phyloP scores from a whole-genome alignment of 352 stramenopile genomes.

The Pythium folliculosum region DNA sequence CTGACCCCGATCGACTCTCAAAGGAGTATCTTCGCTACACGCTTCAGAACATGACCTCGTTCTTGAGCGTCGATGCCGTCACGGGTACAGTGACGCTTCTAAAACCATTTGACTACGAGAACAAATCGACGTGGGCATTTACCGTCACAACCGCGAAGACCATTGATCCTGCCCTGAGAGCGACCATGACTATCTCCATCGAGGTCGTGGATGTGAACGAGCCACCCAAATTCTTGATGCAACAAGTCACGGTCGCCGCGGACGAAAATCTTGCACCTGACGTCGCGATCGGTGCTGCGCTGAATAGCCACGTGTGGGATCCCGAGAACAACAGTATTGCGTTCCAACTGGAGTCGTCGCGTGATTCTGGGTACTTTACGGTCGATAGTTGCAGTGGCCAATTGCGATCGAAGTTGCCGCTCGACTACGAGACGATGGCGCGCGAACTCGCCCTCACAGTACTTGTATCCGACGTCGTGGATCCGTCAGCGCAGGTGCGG shows the following conservation, averaged over 20 bases:
- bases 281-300: conserved; percentile 28
- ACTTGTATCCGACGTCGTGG: conserved; percentile 13
- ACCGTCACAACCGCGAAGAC: conserved; percentile 6
- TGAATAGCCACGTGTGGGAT: conserved; percentile 46
- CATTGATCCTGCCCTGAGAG: background rate
- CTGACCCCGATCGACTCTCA: conserved; percentile 44
- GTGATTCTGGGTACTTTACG: conserved; percentile 45
- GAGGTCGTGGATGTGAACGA: conserved; percentile 32
- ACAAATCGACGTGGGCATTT: background rate
- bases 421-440: conserved; percentile 43
- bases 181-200: conserved; percentile 6
- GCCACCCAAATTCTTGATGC: conserved; percentile 13
- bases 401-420: conserved; percentile 32
- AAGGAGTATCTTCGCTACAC: conserved; percentile 29
- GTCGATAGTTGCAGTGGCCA: conserved; percentile 56
- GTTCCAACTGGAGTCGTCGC: conserved; percentile 44
- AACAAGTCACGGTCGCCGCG: background rate
- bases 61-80: conserved; percentile 11
- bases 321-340: conserved; percentile 54
- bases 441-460: conserved; percentile 9
- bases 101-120: conserved; percentile 33
- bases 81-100: conserved; percentile 27
- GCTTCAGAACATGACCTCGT: background rate
- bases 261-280: conserved; percentile 21
- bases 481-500: conserved; percentile 8